phyloP scores from a whole-genome alignment of 2,329 filamentous ascomycete genomes.

The Botrytis pseudocinerea region DNA sequence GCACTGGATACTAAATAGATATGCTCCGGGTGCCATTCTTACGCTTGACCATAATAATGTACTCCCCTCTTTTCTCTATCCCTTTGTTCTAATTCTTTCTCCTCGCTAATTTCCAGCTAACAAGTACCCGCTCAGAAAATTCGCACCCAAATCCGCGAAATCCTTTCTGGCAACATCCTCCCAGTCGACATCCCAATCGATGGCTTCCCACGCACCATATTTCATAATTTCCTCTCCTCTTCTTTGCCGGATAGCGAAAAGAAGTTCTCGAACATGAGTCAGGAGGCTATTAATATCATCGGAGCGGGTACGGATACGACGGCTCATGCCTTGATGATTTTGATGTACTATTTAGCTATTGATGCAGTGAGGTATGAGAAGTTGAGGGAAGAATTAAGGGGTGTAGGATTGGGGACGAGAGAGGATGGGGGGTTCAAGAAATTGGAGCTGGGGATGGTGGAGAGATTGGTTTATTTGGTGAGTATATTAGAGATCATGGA shows the following conservation, averaged over 20 bases:
- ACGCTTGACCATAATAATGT: neutral
- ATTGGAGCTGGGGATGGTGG: constrained; percentile 30
- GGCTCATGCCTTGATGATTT: constrained; percentile 27
- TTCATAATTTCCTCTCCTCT: constrained; percentile 30
- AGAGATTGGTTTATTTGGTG: constrained; percentile 24
- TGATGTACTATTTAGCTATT: constrained; percentile 29
- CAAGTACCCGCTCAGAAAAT: constrained; percentile 3
- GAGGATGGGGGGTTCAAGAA: neutral
- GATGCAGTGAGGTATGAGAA: constrained; percentile 23
- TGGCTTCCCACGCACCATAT: constrained; percentile 26
- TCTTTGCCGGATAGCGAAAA: constrained; percentile 30
- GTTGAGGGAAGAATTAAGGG: constrained; percentile 28
- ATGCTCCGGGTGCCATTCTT: neutral
- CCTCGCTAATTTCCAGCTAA: neutral
- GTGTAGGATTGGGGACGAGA: constrained; percentile 3
- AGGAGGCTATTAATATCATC: constrained; percentile 32
- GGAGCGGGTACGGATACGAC: constrained; percentile 32
- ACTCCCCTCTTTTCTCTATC: neutral
- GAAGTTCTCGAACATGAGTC: constrained; percentile 26
- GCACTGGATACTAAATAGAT: neutral
- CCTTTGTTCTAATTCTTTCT: neutral
- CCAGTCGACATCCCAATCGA: constrained; percentile 18
- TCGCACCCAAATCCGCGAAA: constrained; percentile 11
- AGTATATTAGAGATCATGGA: neutral
- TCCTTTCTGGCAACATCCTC: neutral